Evolutionary conservation across 1,139 yeast genomes (phyloP), one percentile per base, ranked within the genome.

Genomic region (Trichomonascaceae sp.): DNA sequence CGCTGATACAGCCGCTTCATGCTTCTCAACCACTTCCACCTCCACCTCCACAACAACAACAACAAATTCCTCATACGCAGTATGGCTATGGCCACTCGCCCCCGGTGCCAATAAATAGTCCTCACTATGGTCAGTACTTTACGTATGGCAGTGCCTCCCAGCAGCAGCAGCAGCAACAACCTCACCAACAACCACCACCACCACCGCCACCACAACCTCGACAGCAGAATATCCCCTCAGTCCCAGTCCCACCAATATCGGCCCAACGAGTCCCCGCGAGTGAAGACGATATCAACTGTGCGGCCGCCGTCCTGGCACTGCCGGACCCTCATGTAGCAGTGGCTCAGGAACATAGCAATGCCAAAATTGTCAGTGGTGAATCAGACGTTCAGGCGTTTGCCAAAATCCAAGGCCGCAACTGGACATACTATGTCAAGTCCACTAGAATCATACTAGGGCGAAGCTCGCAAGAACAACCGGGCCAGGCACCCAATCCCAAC

Each of bases 361-460:
- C 77, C 32, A 71, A 72, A 43, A 78, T 80, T 47, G 63, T 72
- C 38, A 87, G 82, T 40, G 71, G 82, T 25, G 94, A 84, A 52
- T 8, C 9, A 6, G 23, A 20, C 11, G 89, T 89, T 14, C 94
- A 85, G 58, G 97, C 97, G 1, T 89, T 87, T 54, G 97, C 96
- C 28, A 87, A 87, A 54, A 77, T 87, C 33, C 87, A 96, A 0
- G 97, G 97, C n/a, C 65, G 69, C 28, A 75, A 73, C 48, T 89
- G 98, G 97, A 87, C 97, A 2, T 89, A 69, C 53, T 89, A 85
- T 52, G 96, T 89, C 32, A 84, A 85, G 52, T 67, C 76, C n/a
- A 63, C 89, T 37, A 70, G 70, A 13, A 71, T 89, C 4, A 64
- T 78, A 3, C 80, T 89, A 38, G 98, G 98, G 9, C 69, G 98